Conservation (phyloP, 768 basidiomycete species). For the Tulasnella sp. region DNA sequence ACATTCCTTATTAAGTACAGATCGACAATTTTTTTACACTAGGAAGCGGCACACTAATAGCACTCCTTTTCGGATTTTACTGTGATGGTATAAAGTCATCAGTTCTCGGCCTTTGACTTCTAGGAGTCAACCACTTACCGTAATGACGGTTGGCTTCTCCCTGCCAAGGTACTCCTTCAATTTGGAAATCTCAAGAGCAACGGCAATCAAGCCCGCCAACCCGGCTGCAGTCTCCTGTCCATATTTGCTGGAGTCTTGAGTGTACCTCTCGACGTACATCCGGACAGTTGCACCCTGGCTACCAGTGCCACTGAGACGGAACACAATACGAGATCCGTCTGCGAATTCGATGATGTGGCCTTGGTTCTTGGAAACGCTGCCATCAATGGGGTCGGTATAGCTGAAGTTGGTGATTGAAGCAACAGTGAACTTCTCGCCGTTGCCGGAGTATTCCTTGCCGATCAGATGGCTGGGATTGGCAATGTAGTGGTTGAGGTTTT, state of each 20-base stretch:
- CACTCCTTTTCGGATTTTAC: background rate
- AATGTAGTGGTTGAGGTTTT: slow-evolving; percentile 65
- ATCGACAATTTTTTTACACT: background rate
- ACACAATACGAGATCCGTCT: slow-evolving; percentile 91
- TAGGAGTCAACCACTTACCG: slow-evolving; percentile 29
- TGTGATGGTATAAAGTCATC: background rate
- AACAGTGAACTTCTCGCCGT: slow-evolving; percentile 66
- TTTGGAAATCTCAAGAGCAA: slow-evolving; percentile 77
- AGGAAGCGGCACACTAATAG: background rate
- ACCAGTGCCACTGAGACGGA: slow-evolving; percentile 93
- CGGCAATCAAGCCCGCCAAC: slow-evolving; percentile 90
- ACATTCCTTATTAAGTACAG: background rate
- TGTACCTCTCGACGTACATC: slow-evolving; percentile 90
- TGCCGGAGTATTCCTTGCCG: slow-evolving; percentile 59
- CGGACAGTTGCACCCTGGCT: slow-evolving; percentile 94
- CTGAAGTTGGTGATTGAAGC: slow-evolving; percentile 76
- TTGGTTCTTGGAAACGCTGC: slow-evolving; percentile 87
- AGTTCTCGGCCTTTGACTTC: background rate
- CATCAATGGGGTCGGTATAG: slow-evolving; percentile 98
- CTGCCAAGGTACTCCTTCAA: slow-evolving; percentile 78
- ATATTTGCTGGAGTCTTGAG: slow-evolving; percentile 46
- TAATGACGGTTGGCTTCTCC: slow-evolving; percentile 94
- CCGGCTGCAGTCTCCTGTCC: slow-evolving; percentile 65
- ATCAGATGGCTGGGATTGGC: slow-evolving; percentile 54
- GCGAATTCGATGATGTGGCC: slow-evolving; percentile 87